These are phyloP conservation scores for Streptanthus diversifolius DNA, from an alignment of 345 rosid species.

Conservation along the genomic window DNA sequence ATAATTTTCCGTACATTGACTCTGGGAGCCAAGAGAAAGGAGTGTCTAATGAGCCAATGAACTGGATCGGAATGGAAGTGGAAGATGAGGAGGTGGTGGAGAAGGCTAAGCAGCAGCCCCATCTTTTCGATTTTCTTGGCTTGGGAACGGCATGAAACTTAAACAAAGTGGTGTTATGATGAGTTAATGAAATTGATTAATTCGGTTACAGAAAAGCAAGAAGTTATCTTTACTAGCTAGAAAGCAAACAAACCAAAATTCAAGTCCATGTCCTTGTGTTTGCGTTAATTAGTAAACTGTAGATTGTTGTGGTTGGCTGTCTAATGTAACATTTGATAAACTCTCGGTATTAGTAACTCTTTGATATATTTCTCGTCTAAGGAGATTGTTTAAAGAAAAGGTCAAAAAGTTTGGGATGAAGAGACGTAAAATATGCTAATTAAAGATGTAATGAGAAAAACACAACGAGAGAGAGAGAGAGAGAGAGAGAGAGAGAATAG, in stretches of 20 bases:
- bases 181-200: background rate
- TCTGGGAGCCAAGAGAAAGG: constrained; percentile 7
- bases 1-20: background rate
- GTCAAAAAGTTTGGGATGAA: background rate
- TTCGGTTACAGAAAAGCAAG: background rate
- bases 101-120: constrained; percentile 23
- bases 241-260: constrained; percentile 11
- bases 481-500: background rate
- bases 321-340: background rate
- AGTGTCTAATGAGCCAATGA: constrained; percentile 2
- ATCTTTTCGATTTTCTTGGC: constrained; percentile 39
- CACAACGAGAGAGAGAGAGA: background rate
- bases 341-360: background rate
- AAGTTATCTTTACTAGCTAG: constrained; percentile 1
- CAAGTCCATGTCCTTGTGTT: background rate
- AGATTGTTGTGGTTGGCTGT: constrained; percentile 13
- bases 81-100: constrained; percentile 15
- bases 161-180: background rate
- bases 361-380: background rate
- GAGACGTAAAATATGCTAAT: constrained; percentile 3
- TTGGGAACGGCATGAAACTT: constrained; percentile 26
- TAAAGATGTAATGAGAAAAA: constrained; percentile 3
- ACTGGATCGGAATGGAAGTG: constrained; percentile 10
- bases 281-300: constrained; percentile 6
- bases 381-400: background rate